Conservation (phyloP, 495 filamentous ascomycete genomes). For the Penicillium odoratum region DNA sequence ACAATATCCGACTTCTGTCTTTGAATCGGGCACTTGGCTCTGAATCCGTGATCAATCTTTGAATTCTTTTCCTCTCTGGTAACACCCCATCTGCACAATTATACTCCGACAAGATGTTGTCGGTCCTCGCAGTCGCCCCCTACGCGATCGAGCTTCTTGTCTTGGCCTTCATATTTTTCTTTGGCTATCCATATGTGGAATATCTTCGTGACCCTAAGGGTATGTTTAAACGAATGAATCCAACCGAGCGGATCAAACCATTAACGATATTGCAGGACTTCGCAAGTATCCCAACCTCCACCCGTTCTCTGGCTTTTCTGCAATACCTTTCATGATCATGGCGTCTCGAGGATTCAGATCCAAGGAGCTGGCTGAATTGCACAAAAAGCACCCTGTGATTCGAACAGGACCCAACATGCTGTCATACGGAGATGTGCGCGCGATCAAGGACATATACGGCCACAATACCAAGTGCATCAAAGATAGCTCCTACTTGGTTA, state of each 20-base stretch:
- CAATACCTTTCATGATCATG: slow-evolving; percentile 46
- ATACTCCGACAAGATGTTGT: slow-evolving; percentile 19
- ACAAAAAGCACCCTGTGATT: slow-evolving; percentile 47
- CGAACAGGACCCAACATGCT: slow-evolving; percentile 55
- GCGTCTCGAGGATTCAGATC: slow-evolving; percentile 46
- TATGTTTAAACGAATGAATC: slow-evolving; percentile 7
- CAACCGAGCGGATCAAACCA: neutral
- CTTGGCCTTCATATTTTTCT: slow-evolving; percentile 38
- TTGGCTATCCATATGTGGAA: slow-evolving; percentile 38
- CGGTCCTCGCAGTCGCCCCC: slow-evolving; percentile 24
- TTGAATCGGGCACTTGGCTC: too few species aligned
- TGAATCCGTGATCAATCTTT: neutral
- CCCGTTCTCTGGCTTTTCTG: slow-evolving; percentile 44
- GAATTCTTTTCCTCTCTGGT: neutral
- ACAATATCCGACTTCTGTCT: too few species aligned
- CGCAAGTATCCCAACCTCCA: slow-evolving; percentile 51
- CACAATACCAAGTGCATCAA: slow-evolving; percentile 53
- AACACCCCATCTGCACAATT: neutral
- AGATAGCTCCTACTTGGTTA: slow-evolving; percentile 43
- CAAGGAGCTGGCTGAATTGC: slow-evolving; percentile 38
- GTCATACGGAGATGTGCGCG: slow-evolving; percentile 44
- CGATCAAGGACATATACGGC: slow-evolving; percentile 59
- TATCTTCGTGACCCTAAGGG: slow-evolving; percentile 51
- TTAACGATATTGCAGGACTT: slow-evolving; percentile 31
- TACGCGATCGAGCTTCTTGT: slow-evolving; percentile 29